Percentiles rank a stretch among this genome's conserved stretches.
phyloP scores from a whole-genome alignment of 148 eudicot genomes.

The Persicaria maculosa region DNA sequence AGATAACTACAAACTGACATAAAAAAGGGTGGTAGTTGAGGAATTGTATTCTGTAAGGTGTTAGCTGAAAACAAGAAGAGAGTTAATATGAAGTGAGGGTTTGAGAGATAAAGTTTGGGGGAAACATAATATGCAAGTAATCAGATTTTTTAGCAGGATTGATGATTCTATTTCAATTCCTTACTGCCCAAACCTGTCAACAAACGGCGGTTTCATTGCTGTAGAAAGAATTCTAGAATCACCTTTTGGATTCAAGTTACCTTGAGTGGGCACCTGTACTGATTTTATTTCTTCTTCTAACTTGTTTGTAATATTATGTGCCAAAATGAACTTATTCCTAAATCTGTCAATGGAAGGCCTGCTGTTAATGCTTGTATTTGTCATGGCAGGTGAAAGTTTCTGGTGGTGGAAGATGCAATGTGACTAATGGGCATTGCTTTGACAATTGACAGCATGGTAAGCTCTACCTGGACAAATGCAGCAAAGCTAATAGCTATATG shows the following conservation, averaged over 20 bases:
- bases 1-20: too few species aligned
- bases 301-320: not conserved
- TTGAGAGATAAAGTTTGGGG: not conserved
- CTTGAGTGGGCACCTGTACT: too few species aligned
- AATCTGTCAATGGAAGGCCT: too few species aligned
- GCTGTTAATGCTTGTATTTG: too few species aligned
- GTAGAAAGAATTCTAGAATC: too few species aligned
- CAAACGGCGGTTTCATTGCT: not conserved
- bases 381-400: constrained; percentile 71
- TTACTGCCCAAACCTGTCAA: not conserved
- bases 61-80: not conserved
- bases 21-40: not conserved
- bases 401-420: constrained; percentile 96
- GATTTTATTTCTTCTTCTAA: not conserved
- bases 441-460: constrained; percentile 69
- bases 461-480: constrained; percentile 4
- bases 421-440: constrained; percentile 71
- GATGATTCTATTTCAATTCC: not conserved
- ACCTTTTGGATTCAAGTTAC: too few species aligned
- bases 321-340: not conserved
- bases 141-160: not conserved
- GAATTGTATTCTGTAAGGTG: not conserved
- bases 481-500: not conserved
- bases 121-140: not conserved
- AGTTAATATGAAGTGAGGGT: not conserved